Conservation (phyloP, 2,329 filamentous ascomycete species). For the Dendryphion nanum region DNA sequence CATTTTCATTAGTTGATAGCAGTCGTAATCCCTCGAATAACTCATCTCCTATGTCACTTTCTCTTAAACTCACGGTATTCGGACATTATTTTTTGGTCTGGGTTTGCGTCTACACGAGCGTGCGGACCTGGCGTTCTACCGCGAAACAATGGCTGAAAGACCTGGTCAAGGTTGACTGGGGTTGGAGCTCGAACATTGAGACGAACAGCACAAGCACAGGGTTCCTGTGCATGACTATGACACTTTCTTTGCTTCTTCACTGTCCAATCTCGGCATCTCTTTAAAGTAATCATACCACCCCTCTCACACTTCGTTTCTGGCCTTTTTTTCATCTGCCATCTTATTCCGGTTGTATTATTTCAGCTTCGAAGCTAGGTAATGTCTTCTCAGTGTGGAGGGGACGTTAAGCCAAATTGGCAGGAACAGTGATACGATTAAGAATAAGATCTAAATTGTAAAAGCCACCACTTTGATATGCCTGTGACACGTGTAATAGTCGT, state of each 20-base stretch:
- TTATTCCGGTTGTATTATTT: too few species aligned
- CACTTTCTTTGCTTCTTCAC: conserved; percentile 3
- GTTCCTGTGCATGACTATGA: conserved; percentile 18
- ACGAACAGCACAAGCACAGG: conserved; percentile 16
- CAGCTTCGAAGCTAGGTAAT: too few species aligned
- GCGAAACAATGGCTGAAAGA: conserved; percentile 16
- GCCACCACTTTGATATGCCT: too few species aligned
- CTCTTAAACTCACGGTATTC: conserved; percentile 23
- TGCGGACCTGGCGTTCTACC: conserved; percentile 22
- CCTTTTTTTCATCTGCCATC: too few species aligned
- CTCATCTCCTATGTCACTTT: conserved; percentile 35
- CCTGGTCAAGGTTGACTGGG: conserved; percentile 25
- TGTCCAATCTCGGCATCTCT: too few species aligned
- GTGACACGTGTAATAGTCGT: too few species aligned
- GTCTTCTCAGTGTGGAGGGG: too few species aligned
- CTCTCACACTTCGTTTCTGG: too few species aligned
- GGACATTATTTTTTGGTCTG: conserved; percentile 26
- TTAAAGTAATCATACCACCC: too few species aligned
- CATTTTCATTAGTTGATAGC: conserved; percentile 25
- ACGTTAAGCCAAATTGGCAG: too few species aligned
- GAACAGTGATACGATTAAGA: too few species aligned
- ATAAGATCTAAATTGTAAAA: too few species aligned
- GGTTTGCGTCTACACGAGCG: conserved; percentile 17
- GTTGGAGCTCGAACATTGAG: conserved; percentile 26
- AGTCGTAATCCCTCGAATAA: conserved; percentile 10